Percentiles rank a stretch among this genome's conserved stretches.
phyloP scores from a whole-genome alignment of 192 early-diverging fungal species.

The Globomyces pollinis-pini region DNA sequence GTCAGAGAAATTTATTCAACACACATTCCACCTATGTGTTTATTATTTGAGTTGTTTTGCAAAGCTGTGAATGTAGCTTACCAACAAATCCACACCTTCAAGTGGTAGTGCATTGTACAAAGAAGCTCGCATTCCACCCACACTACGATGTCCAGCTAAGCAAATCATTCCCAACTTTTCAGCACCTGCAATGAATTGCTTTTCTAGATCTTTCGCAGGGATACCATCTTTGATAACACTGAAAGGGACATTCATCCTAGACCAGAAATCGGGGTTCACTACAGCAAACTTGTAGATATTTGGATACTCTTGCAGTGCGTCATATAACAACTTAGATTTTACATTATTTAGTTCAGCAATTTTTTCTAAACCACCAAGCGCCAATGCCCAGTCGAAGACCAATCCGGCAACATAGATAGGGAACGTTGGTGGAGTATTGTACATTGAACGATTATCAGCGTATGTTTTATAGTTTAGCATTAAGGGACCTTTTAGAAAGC shows the following conservation, averaged over 20 bases:
- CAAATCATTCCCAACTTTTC: slow-evolving; percentile 74
- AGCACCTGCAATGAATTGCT: slow-evolving; percentile 71
- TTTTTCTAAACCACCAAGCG: slow-evolving; percentile 57
- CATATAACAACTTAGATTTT: slow-evolving; percentile 67
- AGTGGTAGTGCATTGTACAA: slow-evolving; percentile 91
- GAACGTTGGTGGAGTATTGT: slow-evolving; percentile 96
- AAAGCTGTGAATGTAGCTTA: slow-evolving; percentile 79
- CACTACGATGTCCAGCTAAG: slow-evolving; percentile 89
- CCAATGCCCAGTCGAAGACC: slow-evolving; percentile 77
- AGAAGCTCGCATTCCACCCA: slow-evolving; percentile 87
- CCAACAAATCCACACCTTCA: slow-evolving; percentile 73
- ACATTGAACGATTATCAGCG: slow-evolving; percentile 74
- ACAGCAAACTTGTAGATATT: slow-evolving; percentile 16
- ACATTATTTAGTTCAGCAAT: slow-evolving; percentile 61
- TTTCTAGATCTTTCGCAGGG: slow-evolving; percentile 54
- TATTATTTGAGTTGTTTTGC: slow-evolving; percentile 4
- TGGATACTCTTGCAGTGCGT: slow-evolving; percentile 44
- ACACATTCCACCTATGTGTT: too few species aligned
- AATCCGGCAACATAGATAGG: slow-evolving; percentile 87
- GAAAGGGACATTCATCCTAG: slow-evolving; percentile 91
- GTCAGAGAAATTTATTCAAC: too few species aligned
- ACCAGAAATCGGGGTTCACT: slow-evolving; percentile 44
- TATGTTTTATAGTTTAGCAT: slow-evolving; percentile 86
- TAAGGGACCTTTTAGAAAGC: slow-evolving; percentile 40
- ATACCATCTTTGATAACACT: slow-evolving; percentile 51